Percentiles rank a stretch among this genome's conserved stretches.
Evolutionary conservation across 2,329 filamentous ascomycete genomes (phyloP).

Genomic region (Dendryphion nanum): DNA sequence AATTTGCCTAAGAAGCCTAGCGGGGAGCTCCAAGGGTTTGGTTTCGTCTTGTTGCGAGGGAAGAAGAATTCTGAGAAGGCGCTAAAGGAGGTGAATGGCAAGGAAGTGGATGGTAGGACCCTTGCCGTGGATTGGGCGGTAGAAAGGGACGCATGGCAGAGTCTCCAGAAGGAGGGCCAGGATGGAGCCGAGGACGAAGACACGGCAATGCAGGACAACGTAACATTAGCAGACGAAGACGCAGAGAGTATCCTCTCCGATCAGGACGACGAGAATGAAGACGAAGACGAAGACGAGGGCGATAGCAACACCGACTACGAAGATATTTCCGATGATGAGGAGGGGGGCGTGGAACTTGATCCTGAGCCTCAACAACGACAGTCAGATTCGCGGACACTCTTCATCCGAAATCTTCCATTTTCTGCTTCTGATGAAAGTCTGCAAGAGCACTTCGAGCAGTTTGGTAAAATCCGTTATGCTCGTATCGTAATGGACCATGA

Average conservation of each 20-base stretch:
- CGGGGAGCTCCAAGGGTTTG: conserved; percentile 75
- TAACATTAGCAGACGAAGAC: conserved; percentile 40
- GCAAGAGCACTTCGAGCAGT: conserved; percentile 81
- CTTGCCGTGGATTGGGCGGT: conserved; percentile 97
- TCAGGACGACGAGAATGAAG: conserved; percentile 39
- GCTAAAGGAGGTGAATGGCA: conserved; percentile 81
- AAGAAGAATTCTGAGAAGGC: conserved; percentile 90
- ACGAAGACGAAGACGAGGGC: conserved; percentile 38
- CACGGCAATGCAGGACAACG: conserved; percentile 43
- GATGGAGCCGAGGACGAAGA: conserved; percentile 28
- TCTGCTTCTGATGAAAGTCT: conserved; percentile 79
- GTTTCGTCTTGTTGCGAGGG: conserved; percentile 85
- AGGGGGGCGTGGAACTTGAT: conserved; percentile 30
- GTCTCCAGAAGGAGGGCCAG: conserved; percentile 41
- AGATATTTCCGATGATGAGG: conserved; percentile 44
- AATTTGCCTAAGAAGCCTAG: conserved; percentile 76
- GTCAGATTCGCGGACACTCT: conserved; percentile 62
- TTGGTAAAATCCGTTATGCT: conserved; percentile 87
- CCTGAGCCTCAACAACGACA: background rate
- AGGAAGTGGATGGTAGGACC: conserved; percentile 80
- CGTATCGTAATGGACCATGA: conserved; percentile 83
- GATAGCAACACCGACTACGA: conserved; percentile 42
- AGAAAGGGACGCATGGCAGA: conserved; percentile 82
- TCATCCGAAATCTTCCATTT: conserved; percentile 93
- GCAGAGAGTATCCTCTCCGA: conserved; percentile 30